Base-by-base conservation (phyloP, 2,329 filamentous ascomycete genomes). In the Pezicula radicicola region DNA sequence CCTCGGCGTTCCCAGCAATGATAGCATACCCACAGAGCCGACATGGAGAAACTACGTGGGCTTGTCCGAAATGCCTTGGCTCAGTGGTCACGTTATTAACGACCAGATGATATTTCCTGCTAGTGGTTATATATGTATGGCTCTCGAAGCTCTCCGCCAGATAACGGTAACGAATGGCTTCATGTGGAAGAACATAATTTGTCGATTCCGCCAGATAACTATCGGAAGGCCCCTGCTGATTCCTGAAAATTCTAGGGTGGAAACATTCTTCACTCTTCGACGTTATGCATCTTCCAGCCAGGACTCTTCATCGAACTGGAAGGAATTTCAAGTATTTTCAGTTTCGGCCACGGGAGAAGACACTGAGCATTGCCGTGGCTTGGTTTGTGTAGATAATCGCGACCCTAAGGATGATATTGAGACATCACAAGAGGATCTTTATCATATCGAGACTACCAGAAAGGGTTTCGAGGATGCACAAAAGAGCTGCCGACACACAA, bases 191-290 rank as follows among this genome's bases (percentile, higher is more conserved):
- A 39, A 47, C 8, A 36, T 47, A 3, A 13, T 21, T 18, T 36
- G 18, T 16, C 28, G 45, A 19, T 36, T 47, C 16, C 70, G 72
- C 15, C 71, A 78, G 43, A 66, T 79, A 2, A 65, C 66, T 5
- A 70, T 78, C 36, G 66, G 68, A n/a, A 70, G 74, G 43, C 74
- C 76, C 0, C 66, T 78, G 18, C 66, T 77, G 1, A 66, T 79
- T 8, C 66, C 68, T 4, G 73, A 78, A 49, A 71, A 74, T 28
- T 50, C 55, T 2, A 19, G 45, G 8, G 65, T 74, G 1, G 76
- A 79, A 61, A 72, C 76, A 60, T 77, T 70, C 4, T 75, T 75
- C 28, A 71, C 70, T 12, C 68, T 79, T 9, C 66, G 70, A 6
- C 65, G 69, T 1, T 66, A 70, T 57, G 68, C 65, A 53, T 73